phyloP scores from a whole-genome alignment of 306 rosid species.

The Canavalia gladiata region DNA sequence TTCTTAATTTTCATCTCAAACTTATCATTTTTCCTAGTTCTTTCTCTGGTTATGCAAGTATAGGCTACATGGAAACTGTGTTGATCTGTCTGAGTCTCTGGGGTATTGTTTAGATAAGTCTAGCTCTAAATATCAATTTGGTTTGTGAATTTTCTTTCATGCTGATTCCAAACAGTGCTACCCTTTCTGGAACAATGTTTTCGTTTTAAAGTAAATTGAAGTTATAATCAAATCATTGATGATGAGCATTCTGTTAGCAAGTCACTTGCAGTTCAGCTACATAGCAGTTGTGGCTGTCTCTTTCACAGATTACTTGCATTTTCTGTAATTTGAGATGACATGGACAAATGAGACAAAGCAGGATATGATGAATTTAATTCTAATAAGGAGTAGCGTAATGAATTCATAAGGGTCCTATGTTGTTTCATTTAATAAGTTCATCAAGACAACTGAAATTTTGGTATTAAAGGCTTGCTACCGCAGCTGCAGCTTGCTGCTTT shows the following conservation, averaged over 20 bases:
- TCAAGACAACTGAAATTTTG: constrained; percentile 1
- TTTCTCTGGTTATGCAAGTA: too few species aligned
- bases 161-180: neutral
- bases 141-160: neutral
- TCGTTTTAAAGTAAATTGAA: neutral
- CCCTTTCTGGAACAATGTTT: neutral
- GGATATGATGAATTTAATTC: constrained; percentile 13
- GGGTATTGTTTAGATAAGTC: neutral
- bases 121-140: neutral
- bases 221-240: neutral
- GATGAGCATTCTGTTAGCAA: neutral
- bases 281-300: neutral
- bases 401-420: neutral
- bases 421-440: neutral
- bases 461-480: neutral
- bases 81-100: neutral
- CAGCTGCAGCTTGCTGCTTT: neutral
- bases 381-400: neutral
- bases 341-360: neutral
- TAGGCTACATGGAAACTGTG: too few species aligned
- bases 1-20: too few species aligned
- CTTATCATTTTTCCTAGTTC: too few species aligned
- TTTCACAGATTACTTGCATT: neutral
- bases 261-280: neutral
- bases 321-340: constrained; percentile 11